Conservation (phyloP, 345 rosid genomes). For the Bruguiera gymnorhiza region DNA sequence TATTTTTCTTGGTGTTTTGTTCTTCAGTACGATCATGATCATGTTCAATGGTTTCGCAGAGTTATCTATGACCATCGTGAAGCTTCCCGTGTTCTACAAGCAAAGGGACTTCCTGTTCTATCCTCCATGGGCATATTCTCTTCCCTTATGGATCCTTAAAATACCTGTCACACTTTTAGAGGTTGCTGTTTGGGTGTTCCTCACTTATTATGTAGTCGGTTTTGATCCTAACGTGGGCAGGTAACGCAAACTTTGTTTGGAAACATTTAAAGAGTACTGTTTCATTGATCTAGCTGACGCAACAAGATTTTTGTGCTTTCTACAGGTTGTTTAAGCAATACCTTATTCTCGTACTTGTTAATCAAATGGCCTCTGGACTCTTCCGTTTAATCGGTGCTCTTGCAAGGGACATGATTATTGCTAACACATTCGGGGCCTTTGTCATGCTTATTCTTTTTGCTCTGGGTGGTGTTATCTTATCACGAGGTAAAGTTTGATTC, state of each 20-base stretch:
- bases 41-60: no score
- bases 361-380: constrained; percentile 61
- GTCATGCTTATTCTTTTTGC: constrained; percentile 45
- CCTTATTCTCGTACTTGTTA: constrained; percentile 39
- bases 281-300: no score
- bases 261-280: no score
- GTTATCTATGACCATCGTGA: constrained; percentile 49
- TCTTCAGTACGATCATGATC: no score
- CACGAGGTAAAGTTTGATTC: constrained; percentile 42
- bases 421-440: constrained; percentile 57
- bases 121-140: constrained; percentile 77
- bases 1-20: no score
- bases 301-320: no score
- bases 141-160: constrained; percentile 80
- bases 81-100: constrained; percentile 85
- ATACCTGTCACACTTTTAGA: constrained; percentile 64
- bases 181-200: constrained; percentile 52
- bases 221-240: constrained; percentile 57
- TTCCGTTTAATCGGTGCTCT: constrained; percentile 48
- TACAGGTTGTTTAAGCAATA: constrained; percentile 28
- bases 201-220: constrained; percentile 69
- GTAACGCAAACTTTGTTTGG: no score
- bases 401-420: constrained; percentile 54
- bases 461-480: constrained; percentile 56
- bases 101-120: constrained; percentile 69